Evolutionary conservation across 768 basidiomycete species (phyloP), one percentile per base, ranked within the genome.

Genomic region (Naganishia randhawae): DNA sequence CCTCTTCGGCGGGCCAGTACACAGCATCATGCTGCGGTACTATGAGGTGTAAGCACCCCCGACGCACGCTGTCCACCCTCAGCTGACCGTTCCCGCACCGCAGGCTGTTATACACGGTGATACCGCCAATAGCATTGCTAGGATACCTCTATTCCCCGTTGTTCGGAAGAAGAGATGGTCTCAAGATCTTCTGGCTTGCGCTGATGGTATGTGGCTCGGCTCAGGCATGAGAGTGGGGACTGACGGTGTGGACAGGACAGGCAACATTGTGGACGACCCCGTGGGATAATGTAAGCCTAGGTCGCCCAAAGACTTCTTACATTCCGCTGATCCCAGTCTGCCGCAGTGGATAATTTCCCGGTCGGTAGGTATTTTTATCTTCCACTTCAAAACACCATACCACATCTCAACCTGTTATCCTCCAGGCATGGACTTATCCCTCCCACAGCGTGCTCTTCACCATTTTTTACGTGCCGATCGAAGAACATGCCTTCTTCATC

Each of bases 401-500:
- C 33, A 17, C 19, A 1, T 2, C 54, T 55, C 16, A 55, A 9
- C 11, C 33, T 16, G 31, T 17, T 3, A 2, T 32, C 3, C 45
- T 13, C 4, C 53, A 63, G 66, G 74, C 74, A 33, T 77, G 76
- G 78, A 50, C 69, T 1, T 79, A 79, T 51, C 76, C 78, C n/a
- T 57, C 69, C 3, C 54, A 64, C 17, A 74, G 73, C n/a, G 74
- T 77, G 67, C 50, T 77, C 51, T 72, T 70, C 48, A 69, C 65
- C 32, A 73, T 79, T 42, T 68, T 31, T 32, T 53, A 71, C 63
- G 67, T 79, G 33, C 78, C 78, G 7, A 67, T 79, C 17, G 78
- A 79, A 73, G 78, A 79, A 72, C 76, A 79, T 63, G 35, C 76
- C 29, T 79, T 79, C 68, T 77, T 79, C 71, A 69, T 79, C 53